Evolutionary conservation across 2,329 filamentous ascomycete genomes (phyloP).

Genomic region (Fusarium sp.): DNA sequence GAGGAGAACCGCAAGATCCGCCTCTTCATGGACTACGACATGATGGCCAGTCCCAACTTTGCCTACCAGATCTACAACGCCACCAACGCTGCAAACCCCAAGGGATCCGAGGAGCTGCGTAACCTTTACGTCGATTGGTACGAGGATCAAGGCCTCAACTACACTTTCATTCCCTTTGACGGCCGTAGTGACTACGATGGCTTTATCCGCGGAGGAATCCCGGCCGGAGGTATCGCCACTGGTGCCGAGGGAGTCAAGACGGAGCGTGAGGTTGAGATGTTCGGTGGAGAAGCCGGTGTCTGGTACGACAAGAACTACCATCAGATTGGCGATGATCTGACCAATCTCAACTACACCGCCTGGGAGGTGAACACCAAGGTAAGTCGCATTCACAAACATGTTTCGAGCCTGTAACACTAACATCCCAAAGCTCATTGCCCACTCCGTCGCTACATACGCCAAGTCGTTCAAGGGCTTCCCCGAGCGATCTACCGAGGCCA

Average conservation of each 20-base stretch:
- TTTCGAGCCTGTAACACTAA: slow-evolving; percentile 28
- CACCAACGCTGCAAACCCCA: slow-evolving; percentile 77
- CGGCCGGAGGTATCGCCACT: slow-evolving; percentile 80
- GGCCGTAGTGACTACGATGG: slow-evolving; percentile 84
- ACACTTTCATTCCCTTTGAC: slow-evolving; percentile 80
- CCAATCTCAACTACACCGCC: slow-evolving; percentile 69
- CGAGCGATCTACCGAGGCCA: slow-evolving; percentile 57
- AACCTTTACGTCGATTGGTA: slow-evolving; percentile 78
- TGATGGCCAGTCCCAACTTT: slow-evolving; percentile 75
- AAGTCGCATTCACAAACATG: slow-evolving; percentile 34
- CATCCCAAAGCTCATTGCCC: slow-evolving; percentile 69
- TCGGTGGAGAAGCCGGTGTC: slow-evolving; percentile 76
- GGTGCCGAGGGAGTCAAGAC: slow-evolving; percentile 84
- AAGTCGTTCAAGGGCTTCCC: slow-evolving; percentile 75
- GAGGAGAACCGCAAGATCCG: slow-evolving; percentile 73
- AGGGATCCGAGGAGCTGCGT: slow-evolving; percentile 76
- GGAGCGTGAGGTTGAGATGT: slow-evolving; percentile 71
- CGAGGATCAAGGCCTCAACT: slow-evolving; percentile 69
- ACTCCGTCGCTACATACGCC: slow-evolving; percentile 79
- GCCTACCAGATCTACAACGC: slow-evolving; percentile 79
- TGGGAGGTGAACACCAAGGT: slow-evolving; percentile 73
- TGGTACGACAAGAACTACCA: slow-evolving; percentile 73
- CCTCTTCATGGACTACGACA: slow-evolving; percentile 78
- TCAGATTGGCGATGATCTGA: slow-evolving; percentile 70
- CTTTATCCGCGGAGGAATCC: slow-evolving; percentile 79